These are phyloP conservation scores for Hypoxylon sp. DNA, from an alignment of 2,329 filamentous ascomycete species.

Conservation along the genomic window DNA sequence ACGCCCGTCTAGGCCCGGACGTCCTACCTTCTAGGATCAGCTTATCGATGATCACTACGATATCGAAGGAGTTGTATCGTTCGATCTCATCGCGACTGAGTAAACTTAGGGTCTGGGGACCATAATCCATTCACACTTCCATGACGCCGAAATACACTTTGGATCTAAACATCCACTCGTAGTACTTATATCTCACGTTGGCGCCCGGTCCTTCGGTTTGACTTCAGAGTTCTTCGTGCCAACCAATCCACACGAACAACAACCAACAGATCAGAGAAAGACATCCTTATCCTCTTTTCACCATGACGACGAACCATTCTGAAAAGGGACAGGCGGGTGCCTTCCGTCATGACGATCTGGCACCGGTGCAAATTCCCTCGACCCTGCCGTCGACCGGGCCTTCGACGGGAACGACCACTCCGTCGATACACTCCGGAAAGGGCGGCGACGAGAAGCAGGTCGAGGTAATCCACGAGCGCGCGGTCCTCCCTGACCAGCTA, in stretches of 20 bases:
- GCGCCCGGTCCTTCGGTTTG: slow-evolving; percentile 11
- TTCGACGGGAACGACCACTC: slow-evolving; percentile 37
- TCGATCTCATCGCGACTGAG: slow-evolving; percentile 25
- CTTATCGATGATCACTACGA: slow-evolving; percentile 29
- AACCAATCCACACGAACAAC: slow-evolving; percentile 28
- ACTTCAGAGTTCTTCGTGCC: slow-evolving; percentile 29
- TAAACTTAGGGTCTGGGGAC: slow-evolving; percentile 4
- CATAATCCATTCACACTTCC: slow-evolving; percentile 11
- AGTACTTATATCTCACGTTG: slow-evolving; percentile 32
- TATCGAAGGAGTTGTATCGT: slow-evolving; percentile 25
- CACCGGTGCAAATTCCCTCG: slow-evolving; percentile 27
- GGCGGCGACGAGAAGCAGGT: slow-evolving; percentile 33
- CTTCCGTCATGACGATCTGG: slow-evolving; percentile 29
- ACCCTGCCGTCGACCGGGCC: slow-evolving; percentile 27
- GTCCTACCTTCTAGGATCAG: slow-evolving; percentile 30
- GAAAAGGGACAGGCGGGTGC: slow-evolving; percentile 33
- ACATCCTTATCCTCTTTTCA: slow-evolving; percentile 32
- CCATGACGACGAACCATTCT: slow-evolving; percentile 31
- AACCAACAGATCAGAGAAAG: slow-evolving; percentile 24
- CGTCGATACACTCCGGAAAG: slow-evolving; percentile 35
- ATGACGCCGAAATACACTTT: slow-evolving; percentile 3
- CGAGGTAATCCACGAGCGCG: slow-evolving; percentile 30
- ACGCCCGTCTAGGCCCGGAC: slow-evolving; percentile 26
- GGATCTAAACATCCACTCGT: neutral
- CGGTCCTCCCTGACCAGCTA: slow-evolving; percentile 38